Evolutionary conservation across 2,329 filamentous ascomycete species (phyloP).

Genomic region (Raffaelea deltoideospora): DNA sequence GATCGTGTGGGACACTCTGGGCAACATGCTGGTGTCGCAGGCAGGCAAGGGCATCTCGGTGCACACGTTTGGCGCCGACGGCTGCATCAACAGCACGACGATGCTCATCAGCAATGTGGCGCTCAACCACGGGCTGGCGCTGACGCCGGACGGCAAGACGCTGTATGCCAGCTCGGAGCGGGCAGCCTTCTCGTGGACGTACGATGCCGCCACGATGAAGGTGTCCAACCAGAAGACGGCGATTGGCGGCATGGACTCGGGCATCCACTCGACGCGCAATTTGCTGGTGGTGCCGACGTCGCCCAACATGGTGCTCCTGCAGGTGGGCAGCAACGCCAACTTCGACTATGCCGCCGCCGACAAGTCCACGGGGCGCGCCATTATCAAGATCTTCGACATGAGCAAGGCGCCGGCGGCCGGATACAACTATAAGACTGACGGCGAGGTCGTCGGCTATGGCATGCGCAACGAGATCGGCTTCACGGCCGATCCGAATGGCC

Average conservation of each 20-base stretch:
- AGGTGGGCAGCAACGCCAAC: constrained; percentile 23
- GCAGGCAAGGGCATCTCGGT: constrained; percentile 21
- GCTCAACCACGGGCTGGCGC: constrained; percentile 24
- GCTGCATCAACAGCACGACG: constrained; percentile 22
- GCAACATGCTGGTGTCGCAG: constrained; percentile 23
- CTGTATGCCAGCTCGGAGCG: constrained; percentile 24
- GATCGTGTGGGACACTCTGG: constrained; percentile 19
- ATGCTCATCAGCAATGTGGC: constrained; percentile 19
- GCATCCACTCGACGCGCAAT: constrained; percentile 23
- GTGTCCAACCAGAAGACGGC: constrained; percentile 26
- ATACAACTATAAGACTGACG: constrained; percentile 23
- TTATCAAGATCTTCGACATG: constrained; percentile 27
- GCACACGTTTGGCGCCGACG: constrained; percentile 23
- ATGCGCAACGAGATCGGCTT: constrained; percentile 50
- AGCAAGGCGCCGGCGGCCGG: constrained; percentile 18
- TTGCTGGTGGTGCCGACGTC: constrained; percentile 19
- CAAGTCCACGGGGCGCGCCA: constrained; percentile 19
- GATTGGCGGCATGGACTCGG: constrained; percentile 22
- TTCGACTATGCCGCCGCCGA: constrained; percentile 20
- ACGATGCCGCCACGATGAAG: constrained; percentile 32
- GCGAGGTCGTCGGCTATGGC: constrained; percentile 23
- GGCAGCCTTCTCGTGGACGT: constrained; percentile 39
- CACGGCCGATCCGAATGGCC: constrained; percentile 27
- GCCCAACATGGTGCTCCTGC: constrained; percentile 22
- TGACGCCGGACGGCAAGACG: constrained; percentile 23